Evolutionary conservation across 2,329 filamentous ascomycete genomes (phyloP), one percentile per base, ranked within the genome.

Genomic region (Aureobasidium mangrovei): DNA sequence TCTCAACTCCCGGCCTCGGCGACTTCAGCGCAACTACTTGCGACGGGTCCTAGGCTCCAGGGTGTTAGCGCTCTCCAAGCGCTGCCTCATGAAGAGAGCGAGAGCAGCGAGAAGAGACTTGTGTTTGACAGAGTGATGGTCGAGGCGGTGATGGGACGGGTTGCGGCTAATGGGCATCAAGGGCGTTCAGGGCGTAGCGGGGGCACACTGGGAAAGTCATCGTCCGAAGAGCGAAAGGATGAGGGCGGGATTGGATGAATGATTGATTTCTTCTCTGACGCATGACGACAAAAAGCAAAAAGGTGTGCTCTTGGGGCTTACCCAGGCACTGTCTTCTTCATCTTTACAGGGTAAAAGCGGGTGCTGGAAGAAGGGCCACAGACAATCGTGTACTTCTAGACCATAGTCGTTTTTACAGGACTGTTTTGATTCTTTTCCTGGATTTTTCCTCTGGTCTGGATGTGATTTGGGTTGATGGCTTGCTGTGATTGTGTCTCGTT

Each of bases 1-100:
- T 44, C 52, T 53, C 49, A 40, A 51, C 57, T 46, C 45, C 57
- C 55, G 47, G 53, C 40, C 36, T 59, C 43, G 43, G 45, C 32
- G 55, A 59, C 57, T 59, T 56, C 55, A 54, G 57, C 57, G 57
- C 57, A 54, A 41, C 42, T 56, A 46, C 49, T 56, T 57, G 57
- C 57, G 57, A 59, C 55, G 57, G 57, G 57, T 59, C 57, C 43
- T 47, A 38, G 33, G 42, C 40, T 44, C 26, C 24, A 26, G 53
- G 57, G 48, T 55, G 45, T 51, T 56, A 59, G 57, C 57, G 57
- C 57, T 57, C 43, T 33, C 52, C 41, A 47, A 57, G 57, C 57
- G 57, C 57, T 59, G 40, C 40, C 48, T 53, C 12, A 27, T 36
- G 18, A 31, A 35, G 49, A 53, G 54, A 48, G 54, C 47, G 41